Evolutionary conservation across 1,139 yeast genomes (phyloP), one percentile per base, ranked within the genome.

Genomic region (Yarrowia galli): DNA sequence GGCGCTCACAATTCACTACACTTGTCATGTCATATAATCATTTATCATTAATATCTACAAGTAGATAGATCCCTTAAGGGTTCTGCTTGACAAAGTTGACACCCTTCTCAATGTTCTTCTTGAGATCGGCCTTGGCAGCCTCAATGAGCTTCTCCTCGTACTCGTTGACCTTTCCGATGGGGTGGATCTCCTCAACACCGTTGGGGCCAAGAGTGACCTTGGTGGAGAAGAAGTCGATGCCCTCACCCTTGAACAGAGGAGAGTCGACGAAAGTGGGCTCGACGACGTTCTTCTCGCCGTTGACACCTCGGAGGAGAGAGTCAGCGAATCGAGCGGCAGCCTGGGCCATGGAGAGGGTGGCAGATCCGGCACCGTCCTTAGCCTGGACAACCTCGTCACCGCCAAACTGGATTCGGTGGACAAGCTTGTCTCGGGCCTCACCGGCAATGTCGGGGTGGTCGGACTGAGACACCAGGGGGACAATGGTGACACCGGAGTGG

Each of bases 371-470:
- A 76, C 98, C 98, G 78, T 91, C 89, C 84, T 93, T 93, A 75
- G 98, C 98, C 81, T 89, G 84, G 74, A 93, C 98, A 74, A 93
- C 96, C 82, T 93, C 98, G 78, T 93, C 98, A 81, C 98, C 98
- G 78, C 98, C 98, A 78, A 89, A 92, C 82, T 92, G 98, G 77
- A 92, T 92, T 81, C 97, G 88, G 84, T 91, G 86, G 76, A 91
- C 85, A 75, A 92, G 84, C 69, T 87, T 84, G 77, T 87, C 91
- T 76, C 88, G 84, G 75, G 84, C 82, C 72, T 86, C 89, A 42
- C 76, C 78, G 69, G 80, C 80, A 74, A 86, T 80, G 71, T 77
- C 72, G 61, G 75, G 74, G 75, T 90, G 87, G 67, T 81, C 76
- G 64, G 85, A 80, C 70, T 81, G 84, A 45, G 97, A 89, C 77